These are phyloP conservation scores for Dentiscutata heterogama DNA, from an alignment of 371 early-diverging fungal genomes.

Conservation along the genomic window DNA sequence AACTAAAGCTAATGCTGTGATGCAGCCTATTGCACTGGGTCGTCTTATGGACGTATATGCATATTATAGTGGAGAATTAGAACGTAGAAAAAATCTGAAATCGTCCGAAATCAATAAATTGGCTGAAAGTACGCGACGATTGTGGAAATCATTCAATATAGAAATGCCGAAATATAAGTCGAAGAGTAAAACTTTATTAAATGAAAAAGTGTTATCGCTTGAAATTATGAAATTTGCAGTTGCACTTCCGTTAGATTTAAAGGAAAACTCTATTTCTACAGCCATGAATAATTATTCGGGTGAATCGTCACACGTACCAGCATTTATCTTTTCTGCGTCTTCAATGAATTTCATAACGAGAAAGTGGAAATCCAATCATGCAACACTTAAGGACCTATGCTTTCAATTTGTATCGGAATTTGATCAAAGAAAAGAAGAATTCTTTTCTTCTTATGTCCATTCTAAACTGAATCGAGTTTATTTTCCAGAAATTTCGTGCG, in stretches of 20 bases:
- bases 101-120: slow-evolving; percentile 70
- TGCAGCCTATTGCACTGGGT: slow-evolving; percentile 83
- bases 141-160: slow-evolving; percentile 72
- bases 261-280: slow-evolving; percentile 54
- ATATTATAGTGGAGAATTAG: slow-evolving; percentile 76
- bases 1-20: slow-evolving; percentile 72
- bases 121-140: slow-evolving; percentile 72
- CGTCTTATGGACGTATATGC: slow-evolving; percentile 74
- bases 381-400: slow-evolving; percentile 67
- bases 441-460: slow-evolving; percentile 74
- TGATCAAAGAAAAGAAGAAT: slow-evolving; percentile 75
- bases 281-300: slow-evolving; percentile 45
- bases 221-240: slow-evolving; percentile 68
- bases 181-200: slow-evolving; percentile 63
- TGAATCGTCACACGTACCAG: slow-evolving; percentile 53
- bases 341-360: slow-evolving; percentile 69
- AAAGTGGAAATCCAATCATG: slow-evolving; percentile 67
- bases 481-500: slow-evolving; percentile 68
- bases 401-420: slow-evolving; percentile 81
- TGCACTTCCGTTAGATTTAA: slow-evolving; percentile 73
- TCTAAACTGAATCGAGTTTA: slow-evolving; percentile 75
- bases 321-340: slow-evolving; percentile 71
- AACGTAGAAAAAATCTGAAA: slow-evolving; percentile 64
- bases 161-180: slow-evolving; percentile 61
- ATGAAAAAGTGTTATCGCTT: slow-evolving; percentile 65